Base-by-base conservation (phyloP, 2,329 filamentous ascomycete genomes). In the Hypoxylon sp. region DNA sequence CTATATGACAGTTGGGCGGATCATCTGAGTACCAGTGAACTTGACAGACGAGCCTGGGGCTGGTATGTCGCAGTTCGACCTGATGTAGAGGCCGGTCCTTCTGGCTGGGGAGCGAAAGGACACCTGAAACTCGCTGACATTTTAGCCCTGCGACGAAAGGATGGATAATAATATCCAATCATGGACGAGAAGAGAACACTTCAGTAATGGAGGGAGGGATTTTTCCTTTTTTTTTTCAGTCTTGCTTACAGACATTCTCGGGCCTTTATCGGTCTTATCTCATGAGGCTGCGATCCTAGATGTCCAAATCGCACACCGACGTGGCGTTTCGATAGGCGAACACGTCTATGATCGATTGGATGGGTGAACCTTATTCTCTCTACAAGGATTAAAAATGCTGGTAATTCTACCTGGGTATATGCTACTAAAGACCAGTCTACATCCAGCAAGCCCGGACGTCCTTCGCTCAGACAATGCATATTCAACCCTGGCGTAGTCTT, bases 41-140 rank as follows among this genome's bases (percentile, higher is more conserved):
- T 97, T 57, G 92, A 97, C 76, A 85, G 85, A 67, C 86, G 89
- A 65, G 92, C 93, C 17, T 97, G 93, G 92, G 82, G 82, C 10
- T 97, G 93, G 93, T 97, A 97, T 79, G 83, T 91, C 1, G 85
- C 87, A 21, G 88, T 94, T 19, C 84, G 94, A 68, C 93, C 93
- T 0, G 90, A 93, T 19, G 91, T 97, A 2, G 89, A 92, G 64
- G 80, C 84, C 62, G 94, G 93, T 0, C 87, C 88, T 51, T 87
- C 89, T 19, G 93, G 94, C 1, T 97, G 93, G 93, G 93, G 93
- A 28, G 91, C 91, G 11, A 96, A 95, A 78, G 93, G 91, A 1
- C 81, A 83, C 59, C 82, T 97, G 28, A 89, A 84, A 71, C 77
- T 97, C 36, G 81, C 81, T 13, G 88, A 89, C 70, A 92, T 97